Evolutionary conservation across 2,329 filamentous ascomycete species (phyloP).

Genomic region (Diaporthe vexans): DNA sequence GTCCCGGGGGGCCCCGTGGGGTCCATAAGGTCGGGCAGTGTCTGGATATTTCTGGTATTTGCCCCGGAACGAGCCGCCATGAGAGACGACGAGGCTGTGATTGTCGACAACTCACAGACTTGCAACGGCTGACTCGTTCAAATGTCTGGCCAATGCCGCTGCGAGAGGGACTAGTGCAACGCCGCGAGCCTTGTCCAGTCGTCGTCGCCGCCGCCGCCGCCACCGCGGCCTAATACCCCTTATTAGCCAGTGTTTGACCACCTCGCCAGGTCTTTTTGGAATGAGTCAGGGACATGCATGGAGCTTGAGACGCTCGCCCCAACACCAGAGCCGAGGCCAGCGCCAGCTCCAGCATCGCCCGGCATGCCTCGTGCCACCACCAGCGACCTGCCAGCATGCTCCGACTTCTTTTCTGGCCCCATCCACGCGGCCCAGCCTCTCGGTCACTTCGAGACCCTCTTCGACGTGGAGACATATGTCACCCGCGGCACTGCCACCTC

Average conservation of each 20-base stretch:
- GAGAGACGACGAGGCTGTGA: constrained; percentile 20
- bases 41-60: background rate
- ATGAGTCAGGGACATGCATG: constrained; percentile 30
- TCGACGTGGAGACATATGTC: constrained; percentile 40
- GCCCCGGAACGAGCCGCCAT: background rate
- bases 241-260: background rate
- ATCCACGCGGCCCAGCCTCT: constrained; percentile 34
- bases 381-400: constrained; percentile 5
- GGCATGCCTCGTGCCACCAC: background rate
- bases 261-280: background rate
- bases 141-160: constrained; percentile 12
- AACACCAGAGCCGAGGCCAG: background rate
- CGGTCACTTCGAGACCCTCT: constrained; percentile 38
- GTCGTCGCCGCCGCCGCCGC: background rate
- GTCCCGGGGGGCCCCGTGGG: too few relatives aligned
- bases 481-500: constrained; percentile 30
- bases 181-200: constrained; percentile 15
- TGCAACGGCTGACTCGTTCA: constrained; percentile 26
- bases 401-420: constrained; percentile 38
- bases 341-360: constrained; percentile 4
- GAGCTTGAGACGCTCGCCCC: constrained; percentile 26
- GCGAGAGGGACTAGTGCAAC: background rate
- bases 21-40: background rate
- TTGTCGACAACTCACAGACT: constrained; percentile 8
- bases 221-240: background rate